Base-by-base conservation (phyloP, 2,329 filamentous ascomycete species). In the Tolypocladium tundrense region DNA sequence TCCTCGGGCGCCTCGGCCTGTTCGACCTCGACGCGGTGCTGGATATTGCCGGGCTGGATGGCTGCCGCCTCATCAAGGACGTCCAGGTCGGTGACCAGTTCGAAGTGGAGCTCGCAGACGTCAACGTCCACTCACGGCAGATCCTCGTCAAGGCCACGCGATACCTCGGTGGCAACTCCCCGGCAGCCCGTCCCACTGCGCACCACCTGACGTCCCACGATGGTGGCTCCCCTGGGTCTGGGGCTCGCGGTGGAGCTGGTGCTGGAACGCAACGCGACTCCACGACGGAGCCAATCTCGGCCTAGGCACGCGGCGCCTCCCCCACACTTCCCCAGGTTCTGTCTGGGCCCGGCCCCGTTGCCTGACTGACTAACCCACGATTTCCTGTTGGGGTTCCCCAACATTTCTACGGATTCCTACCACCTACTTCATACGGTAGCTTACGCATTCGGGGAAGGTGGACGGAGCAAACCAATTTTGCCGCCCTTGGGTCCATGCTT, bases 31-130 rank as follows among this genome's bases (percentile, higher is more conserved):
- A 62, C 2, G 81, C 78, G 37, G 60, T 69, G 37, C 65, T 83
- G 60, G 72, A 74, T 39, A 54, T 72, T 7, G 67, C 69, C 0
- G 70, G 69, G 2, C 62, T 84, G 21, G 68, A 71, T 40, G 70
- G 65, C 31, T 66, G 75, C 27, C 63, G 68, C 14, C 68, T 73
- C 31, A 61, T 76, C 57, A 69, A 71, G n/a, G 73, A 82, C 13
- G 66, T 83, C 27, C 69, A 69, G 35, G 61, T 75, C 9, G 81
- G 78, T 7, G 82, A 85, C 65, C 69, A 76, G n/a, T 79, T 83
- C 59, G 77, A 81, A 60, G 83, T 85, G 39, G 76, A 79, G 67
- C 70, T 87, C 43, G 63, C 60, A n/a, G 71, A 83, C 60, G 68
- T 86, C 60, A 80, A 84, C 62, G 76, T 82, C 33, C 75, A 79